Base-by-base conservation (phyloP, 2,329 filamentous ascomycete species). In the Seiridium unicorne region DNA sequence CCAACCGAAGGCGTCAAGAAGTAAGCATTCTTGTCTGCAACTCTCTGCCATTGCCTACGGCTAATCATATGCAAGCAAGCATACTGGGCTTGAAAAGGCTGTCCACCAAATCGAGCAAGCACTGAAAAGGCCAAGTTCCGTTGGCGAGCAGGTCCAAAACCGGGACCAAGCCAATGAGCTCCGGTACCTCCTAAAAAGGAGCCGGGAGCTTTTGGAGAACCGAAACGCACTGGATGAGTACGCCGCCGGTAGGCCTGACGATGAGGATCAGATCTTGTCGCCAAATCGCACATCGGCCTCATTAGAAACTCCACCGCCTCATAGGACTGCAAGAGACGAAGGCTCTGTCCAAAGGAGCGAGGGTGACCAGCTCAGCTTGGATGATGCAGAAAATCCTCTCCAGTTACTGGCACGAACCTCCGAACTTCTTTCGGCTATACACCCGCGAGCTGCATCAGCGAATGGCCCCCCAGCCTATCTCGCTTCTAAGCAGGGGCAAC, bases 331-430 rank as follows among this genome's bases (percentile, higher is more conserved):
- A 34, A 69, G 66, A 26, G 69, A 69, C 32, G 64, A 65, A n/a
- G 63, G 60, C 2, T 46, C 65, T 1, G 58, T 61, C 18, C 74
- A 77, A 57, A 76, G 73, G 35, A 69, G 73, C 0, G 79, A 81
- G 34, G 80, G 81, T 57, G 74, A 76, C 48, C 78, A 78, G 61
- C 73, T 81, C 38, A 74, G 83, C 48, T 69, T 76, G 5, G 89
- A 92, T 65, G 89, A 91, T 70, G 89, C 89, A 3, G 89, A 92
- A 68, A 92, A 92, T 62, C 89, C 89, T 0, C 76, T 92, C 4
- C 89, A 92, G 70, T 76, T 92, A 13, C 84, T 92, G 40, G 89
- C 89, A 3, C 82, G 89, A 38, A 89, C 89, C 1, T 92, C 89
- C 0, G 88, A 90, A 72, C 79, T 90, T 44, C 83, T 73, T 8